Conservation (phyloP, 192 early-diverging fungal species). For the Jimgerdemannia flammicorona region DNA sequence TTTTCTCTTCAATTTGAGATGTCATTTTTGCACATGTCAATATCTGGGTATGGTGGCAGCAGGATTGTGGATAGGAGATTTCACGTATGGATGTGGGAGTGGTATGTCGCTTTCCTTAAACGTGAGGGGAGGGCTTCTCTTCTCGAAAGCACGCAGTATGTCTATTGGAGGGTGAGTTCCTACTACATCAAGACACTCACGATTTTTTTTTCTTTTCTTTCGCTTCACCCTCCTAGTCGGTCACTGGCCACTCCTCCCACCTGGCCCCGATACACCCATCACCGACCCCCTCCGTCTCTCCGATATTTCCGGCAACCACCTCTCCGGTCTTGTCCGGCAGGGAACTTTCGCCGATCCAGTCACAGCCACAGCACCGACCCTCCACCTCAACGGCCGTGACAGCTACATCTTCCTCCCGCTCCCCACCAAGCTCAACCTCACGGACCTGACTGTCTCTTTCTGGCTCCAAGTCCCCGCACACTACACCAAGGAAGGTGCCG, state of each 20-base stretch:
- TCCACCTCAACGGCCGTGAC: slow-evolving; percentile 17
- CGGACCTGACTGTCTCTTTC: slow-evolving; percentile 26
- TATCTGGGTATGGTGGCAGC: no score
- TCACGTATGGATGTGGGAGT: no score
- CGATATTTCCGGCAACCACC: slow-evolving; percentile 25
- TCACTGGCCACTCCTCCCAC: slow-evolving; percentile 20
- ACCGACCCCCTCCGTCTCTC: slow-evolving; percentile 11
- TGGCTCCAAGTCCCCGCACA: slow-evolving; percentile 19
- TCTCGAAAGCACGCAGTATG: no score
- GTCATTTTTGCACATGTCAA: no score
- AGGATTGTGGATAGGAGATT: no score
- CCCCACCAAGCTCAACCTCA: slow-evolving; percentile 7
- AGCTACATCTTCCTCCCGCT: slow-evolving; percentile 25
- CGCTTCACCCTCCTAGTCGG: slow-evolving; percentile 14
- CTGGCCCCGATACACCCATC: not conserved
- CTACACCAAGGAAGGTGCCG: slow-evolving; percentile 8
- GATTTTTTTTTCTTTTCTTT: no score
- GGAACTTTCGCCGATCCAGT: not conserved
- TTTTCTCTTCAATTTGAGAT: not conserved
- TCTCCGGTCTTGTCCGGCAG: slow-evolving; percentile 17
- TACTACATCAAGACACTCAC: no score
- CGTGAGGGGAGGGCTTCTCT: no score
- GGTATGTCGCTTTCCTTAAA: no score
- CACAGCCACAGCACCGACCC: not conserved
- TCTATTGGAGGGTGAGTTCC: no score